A percentile compares a stretch with the other conserved stretches of the same genome.
Evolutionary conservation across 176 grass and related monocot species (phyloP).

Genomic region (Elaeis guineensis): DNA sequence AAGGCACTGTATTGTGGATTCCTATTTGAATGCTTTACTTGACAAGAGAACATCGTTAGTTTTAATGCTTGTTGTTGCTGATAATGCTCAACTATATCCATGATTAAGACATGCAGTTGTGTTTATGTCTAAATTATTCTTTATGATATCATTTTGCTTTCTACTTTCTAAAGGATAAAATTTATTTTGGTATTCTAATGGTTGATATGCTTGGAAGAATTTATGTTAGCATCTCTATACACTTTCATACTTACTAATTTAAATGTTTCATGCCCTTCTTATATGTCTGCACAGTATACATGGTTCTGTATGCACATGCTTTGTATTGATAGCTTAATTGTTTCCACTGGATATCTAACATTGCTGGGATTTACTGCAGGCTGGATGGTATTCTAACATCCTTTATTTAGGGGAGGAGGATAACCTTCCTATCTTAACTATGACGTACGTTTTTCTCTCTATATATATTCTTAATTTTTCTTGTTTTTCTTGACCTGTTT

Average conservation of each 20-base stretch:
- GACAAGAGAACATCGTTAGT: constrained; percentile 3
- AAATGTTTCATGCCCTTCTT: neutral
- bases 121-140: too few relatives aligned
- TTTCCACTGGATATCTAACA: neutral
- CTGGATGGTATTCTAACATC: constrained; percentile 79
- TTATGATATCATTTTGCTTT: too few relatives aligned
- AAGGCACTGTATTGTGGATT: constrained; percentile 7
- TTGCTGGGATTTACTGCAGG: constrained; percentile 41
- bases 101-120: too few relatives aligned
- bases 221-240: neutral
- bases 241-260: neutral
- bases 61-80: too few relatives aligned
- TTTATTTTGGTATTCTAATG: too few relatives aligned
- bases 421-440: constrained; percentile 73
- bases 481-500: neutral
- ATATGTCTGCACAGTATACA: neutral
- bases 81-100: too few relatives aligned
- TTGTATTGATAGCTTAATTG: neutral
- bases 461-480: neutral
- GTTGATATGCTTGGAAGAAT: neutral
- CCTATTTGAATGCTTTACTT: neutral
- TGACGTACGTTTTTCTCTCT: constrained; percentile 45
- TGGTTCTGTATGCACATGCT: constrained; percentile 9
- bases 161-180: too few relatives aligned
- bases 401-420: constrained; percentile 70